Evolutionary conservation across 116 monocot species (phyloP).

Genomic region (Dioscorea cayenensis): DNA sequence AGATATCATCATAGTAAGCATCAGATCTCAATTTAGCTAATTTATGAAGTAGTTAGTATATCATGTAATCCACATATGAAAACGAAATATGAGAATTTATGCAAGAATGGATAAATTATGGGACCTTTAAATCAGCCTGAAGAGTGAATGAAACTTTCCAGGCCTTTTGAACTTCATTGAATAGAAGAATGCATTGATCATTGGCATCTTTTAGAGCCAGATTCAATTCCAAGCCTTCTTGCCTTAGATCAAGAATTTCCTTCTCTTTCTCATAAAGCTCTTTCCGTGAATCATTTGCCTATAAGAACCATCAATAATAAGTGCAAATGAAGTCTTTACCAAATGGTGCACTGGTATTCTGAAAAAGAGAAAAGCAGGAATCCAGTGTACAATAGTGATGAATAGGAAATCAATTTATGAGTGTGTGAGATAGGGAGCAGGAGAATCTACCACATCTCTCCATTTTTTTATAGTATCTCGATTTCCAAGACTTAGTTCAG

Average conservation of each 20-base stretch:
- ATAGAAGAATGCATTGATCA: conserved; percentile 84
- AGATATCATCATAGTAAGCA: too few relatives aligned
- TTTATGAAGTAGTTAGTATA: too few relatives aligned
- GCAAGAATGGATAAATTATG: not conserved
- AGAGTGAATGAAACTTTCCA: conserved; percentile 98
- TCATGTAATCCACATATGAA: too few relatives aligned
- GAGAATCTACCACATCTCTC: conserved; percentile 68
- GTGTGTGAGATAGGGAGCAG: not conserved
- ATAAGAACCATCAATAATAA: conserved; percentile 8
- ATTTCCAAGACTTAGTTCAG: conserved; percentile 87
- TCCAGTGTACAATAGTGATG: not conserved
- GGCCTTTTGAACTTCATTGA: conserved; percentile 98
- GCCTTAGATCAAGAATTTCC: conserved; percentile 56
- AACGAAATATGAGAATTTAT: not conserved
- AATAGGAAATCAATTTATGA: not conserved
- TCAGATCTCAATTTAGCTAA: too few relatives aligned
- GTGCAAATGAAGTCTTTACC: not conserved
- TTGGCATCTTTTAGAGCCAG: conserved; percentile 72
- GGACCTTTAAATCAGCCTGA: conserved; percentile 87
- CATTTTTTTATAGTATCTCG: conserved; percentile 94
- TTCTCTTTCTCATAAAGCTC: conserved; percentile 92
- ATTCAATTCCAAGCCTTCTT: conserved; percentile 55
- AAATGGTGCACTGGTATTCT: not conserved
- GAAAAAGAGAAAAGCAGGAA: too few relatives aligned
- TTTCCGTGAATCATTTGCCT: conserved; percentile 93